phyloP scores from a whole-genome alignment of 164 flowering plant genomes.

The Sextonia rubra region DNA sequence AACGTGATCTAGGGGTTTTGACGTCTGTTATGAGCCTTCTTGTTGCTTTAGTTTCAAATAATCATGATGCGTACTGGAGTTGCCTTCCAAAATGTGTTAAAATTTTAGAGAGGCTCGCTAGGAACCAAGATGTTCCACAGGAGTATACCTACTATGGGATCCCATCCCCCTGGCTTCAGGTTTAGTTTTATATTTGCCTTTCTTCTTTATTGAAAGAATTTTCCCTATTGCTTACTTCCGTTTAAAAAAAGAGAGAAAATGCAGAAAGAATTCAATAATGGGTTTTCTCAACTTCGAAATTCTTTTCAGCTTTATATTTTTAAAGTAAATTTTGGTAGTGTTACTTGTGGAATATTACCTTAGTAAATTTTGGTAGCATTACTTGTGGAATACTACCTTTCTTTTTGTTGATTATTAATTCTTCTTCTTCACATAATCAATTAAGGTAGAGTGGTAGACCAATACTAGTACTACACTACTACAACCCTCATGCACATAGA shows the following conservation, averaged over 20 bases:
- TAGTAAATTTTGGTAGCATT: too few relatives aligned
- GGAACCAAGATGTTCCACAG: slow-evolving; percentile 95
- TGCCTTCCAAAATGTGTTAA: slow-evolving; percentile 97
- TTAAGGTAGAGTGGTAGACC: too few relatives aligned
- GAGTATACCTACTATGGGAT: slow-evolving; percentile 98
- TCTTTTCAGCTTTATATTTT: too few relatives aligned
- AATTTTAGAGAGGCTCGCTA: slow-evolving; percentile 84
- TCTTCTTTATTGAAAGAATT: neutral
- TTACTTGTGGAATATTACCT: too few relatives aligned
- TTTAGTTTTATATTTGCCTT: slow-evolving; percentile 10
- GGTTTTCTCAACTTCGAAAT: too few relatives aligned
- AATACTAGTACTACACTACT: too few relatives aligned
- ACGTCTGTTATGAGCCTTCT: slow-evolving; percentile 99
- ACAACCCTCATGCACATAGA: too few relatives aligned
- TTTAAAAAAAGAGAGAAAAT: neutral
- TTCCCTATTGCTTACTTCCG: neutral
- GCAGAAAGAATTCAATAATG: neutral
- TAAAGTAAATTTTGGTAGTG: too few relatives aligned
- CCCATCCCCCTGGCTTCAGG: slow-evolving; percentile 99
- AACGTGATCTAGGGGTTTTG: slow-evolving; percentile 96
- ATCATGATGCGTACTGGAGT: slow-evolving; percentile 92
- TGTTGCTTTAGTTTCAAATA: slow-evolving; percentile 89
- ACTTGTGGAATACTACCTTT: too few relatives aligned
- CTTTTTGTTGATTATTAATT: too few relatives aligned
- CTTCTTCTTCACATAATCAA: too few relatives aligned